Evolutionary conservation across 2,329 filamentous ascomycete genomes (phyloP), one percentile per base, ranked within the genome.

Genomic region (Cercospora sp.): DNA sequence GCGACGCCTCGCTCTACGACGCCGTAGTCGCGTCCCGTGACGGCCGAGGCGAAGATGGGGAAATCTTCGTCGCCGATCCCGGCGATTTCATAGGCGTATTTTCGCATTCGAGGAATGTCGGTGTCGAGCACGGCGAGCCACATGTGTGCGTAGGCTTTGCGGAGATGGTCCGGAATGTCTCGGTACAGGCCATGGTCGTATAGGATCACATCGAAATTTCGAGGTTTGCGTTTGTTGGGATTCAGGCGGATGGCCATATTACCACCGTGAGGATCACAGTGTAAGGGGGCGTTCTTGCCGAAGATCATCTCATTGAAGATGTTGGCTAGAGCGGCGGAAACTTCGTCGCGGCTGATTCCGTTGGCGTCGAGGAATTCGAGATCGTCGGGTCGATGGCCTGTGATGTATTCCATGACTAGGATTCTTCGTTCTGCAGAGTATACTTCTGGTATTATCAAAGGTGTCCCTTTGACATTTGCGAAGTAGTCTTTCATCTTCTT

Each of bases 291-390:
- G 68, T 90, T 87, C 63, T 90, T 87, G 60, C 94, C 94, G 73
- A 99, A 99, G 73, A 99, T 97, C 95, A 99, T 99, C 79, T 98
- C 94, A 83, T 99, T 99, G 86, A 99, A 99, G 68, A 99, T 93
- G 68, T 90, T 89, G 0, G 95, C 91, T 3, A 99, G 84, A 0
- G 93, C 91, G 1, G 94, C 94, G 0, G 94, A 97, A 5, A 99
- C 95, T 80, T 98, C 94, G 77, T 98, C 95, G 21, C 95, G 89
- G 79, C 97, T 93, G 77, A 99, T 99, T 67, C 88, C 87, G 78
- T 96, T 91, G 6, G 85, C 83, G 79, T 98, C 95, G 3, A 99
- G 84, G 77, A 91, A 98, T 16, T 88, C 88, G 1, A 98, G 86
- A 77, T 99, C 94, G 78, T 99, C 95, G 2, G 93, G 90, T 21